Evolutionary conservation across 148 eudicot genomes (phyloP).

Genomic region (Arctostaphylos glauca): DNA sequence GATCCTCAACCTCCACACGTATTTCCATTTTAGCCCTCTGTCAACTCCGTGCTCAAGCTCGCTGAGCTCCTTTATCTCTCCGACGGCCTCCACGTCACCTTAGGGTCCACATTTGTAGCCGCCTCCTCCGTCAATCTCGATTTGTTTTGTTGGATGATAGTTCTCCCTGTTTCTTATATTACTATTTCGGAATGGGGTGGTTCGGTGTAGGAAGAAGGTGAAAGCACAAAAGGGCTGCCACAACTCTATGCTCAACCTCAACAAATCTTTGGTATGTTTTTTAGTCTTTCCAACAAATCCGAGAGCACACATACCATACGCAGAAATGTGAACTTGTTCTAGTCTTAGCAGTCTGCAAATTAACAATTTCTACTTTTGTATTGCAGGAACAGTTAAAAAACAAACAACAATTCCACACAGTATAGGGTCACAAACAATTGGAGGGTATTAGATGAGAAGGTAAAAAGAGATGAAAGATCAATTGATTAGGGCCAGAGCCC

Average conservation of each 20-base stretch:
- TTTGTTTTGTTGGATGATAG: not conserved
- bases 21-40: too few relatives aligned
- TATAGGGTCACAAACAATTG: slow-evolving; percentile 27
- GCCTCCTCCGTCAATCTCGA: not conserved
- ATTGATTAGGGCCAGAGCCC: too few relatives aligned
- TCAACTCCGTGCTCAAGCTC: too few relatives aligned
- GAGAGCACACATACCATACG: not conserved
- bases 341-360: slow-evolving; percentile 15
- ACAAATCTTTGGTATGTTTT: not conserved
- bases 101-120: too few relatives aligned
- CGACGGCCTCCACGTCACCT: too few relatives aligned
- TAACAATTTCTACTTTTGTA: slow-evolving; percentile 2
- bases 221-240: slow-evolving; percentile 61
- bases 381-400: slow-evolving; percentile 29
- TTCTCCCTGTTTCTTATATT: not conserved
- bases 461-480: too few relatives aligned
- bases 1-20: too few relatives aligned
- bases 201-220: slow-evolving; percentile 44
- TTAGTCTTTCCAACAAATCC: not conserved
- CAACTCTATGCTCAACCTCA: slow-evolving; percentile 34
- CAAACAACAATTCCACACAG: slow-evolving; percentile 25
- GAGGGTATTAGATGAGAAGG: slow-evolving; percentile 9
- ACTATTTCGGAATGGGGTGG: slow-evolving; percentile 6
- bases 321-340: not conserved
- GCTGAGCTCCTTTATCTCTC: too few relatives aligned